Conservation (phyloP, 768 basidiomycete species). For the Omphalotus guepiniiformis region DNA sequence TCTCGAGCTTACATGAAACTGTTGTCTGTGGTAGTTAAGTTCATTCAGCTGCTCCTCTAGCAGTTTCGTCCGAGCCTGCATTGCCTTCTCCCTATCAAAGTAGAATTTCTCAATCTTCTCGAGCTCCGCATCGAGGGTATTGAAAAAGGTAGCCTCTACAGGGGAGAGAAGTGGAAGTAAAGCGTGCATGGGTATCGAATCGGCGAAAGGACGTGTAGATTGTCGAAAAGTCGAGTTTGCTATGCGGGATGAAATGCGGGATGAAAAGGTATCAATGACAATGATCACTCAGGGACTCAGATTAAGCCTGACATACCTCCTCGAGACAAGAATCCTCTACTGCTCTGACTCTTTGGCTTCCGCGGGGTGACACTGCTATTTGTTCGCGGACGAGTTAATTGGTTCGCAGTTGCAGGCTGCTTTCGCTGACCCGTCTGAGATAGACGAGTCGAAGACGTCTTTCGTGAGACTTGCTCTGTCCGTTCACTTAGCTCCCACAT, state of each 20-base stretch:
- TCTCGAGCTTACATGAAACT: slow-evolving; percentile 57
- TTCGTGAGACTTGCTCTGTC: not conserved
- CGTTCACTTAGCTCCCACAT: slow-evolving; percentile 2
- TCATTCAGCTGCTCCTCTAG: slow-evolving; percentile 72
- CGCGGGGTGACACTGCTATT: not conserved
- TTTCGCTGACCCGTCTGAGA: not conserved
- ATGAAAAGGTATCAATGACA: not conserved
- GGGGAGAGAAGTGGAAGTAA: slow-evolving; percentile 55
- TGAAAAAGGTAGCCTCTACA: slow-evolving; percentile 69
- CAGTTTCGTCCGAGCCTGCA: slow-evolving; percentile 38
- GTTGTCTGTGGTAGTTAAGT: slow-evolving; percentile 61
- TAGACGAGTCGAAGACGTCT: not conserved
- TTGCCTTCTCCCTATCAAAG: slow-evolving; percentile 60
- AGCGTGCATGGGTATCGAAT: slow-evolving; percentile 35
- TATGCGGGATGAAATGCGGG: not conserved
- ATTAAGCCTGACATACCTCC: not conserved
- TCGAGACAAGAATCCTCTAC: slow-evolving; percentile 3
- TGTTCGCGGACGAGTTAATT: not conserved
- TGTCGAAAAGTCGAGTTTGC: slow-evolving; percentile 1
- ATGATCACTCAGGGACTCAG: no score
- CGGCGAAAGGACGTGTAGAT: slow-evolving; percentile 23
- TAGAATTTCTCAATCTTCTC: slow-evolving; percentile 88
- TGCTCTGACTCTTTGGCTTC: not conserved
- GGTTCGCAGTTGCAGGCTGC: not conserved
- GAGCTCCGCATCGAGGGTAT: slow-evolving; percentile 70